A percentile compares a stretch with the other conserved stretches of the same genome.
phyloP scores from a whole-genome alignment of 768 basidiomycete species.

The Lactifluus subvellereus region DNA sequence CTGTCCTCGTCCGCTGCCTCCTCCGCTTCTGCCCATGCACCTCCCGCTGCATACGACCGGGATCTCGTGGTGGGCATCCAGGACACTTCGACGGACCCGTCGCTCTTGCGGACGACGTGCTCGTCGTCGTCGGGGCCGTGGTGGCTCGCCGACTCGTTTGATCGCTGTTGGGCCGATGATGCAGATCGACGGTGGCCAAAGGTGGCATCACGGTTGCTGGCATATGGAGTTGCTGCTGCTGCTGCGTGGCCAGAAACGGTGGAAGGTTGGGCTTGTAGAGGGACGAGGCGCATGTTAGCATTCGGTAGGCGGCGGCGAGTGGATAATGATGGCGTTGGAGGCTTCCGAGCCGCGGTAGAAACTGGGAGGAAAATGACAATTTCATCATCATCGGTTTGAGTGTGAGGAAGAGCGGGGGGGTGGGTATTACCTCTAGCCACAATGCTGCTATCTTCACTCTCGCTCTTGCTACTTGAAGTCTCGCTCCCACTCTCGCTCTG shows the following conservation, averaged over 20 bases:
- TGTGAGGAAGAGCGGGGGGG: neutral
- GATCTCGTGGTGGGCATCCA: conserved; percentile 57
- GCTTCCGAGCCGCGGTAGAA: neutral
- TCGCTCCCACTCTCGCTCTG: conserved; percentile 28
- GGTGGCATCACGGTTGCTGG: conserved; percentile 45
- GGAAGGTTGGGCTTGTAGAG: conserved; percentile 47
- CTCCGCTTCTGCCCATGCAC: conserved; percentile 23
- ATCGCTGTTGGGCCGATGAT: conserved; percentile 14
- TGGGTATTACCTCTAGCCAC: conserved; percentile 35
- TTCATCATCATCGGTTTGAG: neutral
- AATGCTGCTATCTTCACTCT: conserved; percentile 40
- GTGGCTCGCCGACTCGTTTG: neutral
- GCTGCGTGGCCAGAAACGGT: conserved; percentile 28
- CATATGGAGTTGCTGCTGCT: conserved; percentile 12
- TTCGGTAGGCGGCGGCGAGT: conserved; percentile 33
- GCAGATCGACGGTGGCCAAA: conserved; percentile 61
- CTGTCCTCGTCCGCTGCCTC: conserved; percentile 31
- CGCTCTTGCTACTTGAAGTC: neutral
- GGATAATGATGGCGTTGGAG: neutral
- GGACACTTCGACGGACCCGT: conserved; percentile 77
- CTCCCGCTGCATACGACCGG: neutral
- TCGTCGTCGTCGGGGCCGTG: conserved; percentile 14
- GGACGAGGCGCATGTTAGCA: conserved; percentile 57
- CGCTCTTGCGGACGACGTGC: conserved; percentile 32
- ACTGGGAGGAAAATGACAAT: neutral